These are phyloP conservation scores for Yarrowia keelungensis DNA, from an alignment of 805 yeast species.

Conservation along the genomic window DNA sequence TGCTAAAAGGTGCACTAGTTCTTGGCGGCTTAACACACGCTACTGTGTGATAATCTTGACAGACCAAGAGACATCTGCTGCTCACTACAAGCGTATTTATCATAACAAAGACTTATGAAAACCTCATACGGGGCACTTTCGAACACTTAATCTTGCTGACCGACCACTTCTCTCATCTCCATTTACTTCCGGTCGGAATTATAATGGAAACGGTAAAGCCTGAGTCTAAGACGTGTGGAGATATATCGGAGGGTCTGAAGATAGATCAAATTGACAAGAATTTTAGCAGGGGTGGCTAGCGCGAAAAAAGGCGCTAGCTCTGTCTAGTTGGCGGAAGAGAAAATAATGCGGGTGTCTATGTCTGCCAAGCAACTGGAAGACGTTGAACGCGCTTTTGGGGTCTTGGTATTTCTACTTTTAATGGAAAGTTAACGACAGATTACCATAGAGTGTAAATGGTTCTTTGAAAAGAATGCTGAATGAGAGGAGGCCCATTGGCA, in stretches of 20 bases:
- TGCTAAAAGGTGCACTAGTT: too few species aligned
- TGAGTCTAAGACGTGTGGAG: not conserved
- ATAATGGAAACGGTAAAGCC: slow-evolving; percentile 4
- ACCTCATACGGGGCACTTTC: not conserved
- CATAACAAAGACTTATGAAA: not conserved
- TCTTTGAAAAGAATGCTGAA: not conserved
- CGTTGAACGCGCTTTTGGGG: not conserved
- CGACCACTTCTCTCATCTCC: not conserved
- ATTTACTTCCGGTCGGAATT: slow-evolving; percentile 1
- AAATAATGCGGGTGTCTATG: not conserved
- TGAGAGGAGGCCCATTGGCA: too few species aligned
- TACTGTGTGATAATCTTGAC: too few species aligned
- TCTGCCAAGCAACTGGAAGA: slow-evolving; percentile 1
- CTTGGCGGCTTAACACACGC: too few species aligned
- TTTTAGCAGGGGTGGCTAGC: too few species aligned
- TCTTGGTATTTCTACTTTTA: too few species aligned
- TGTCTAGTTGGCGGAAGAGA: too few species aligned
- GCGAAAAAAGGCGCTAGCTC: too few species aligned
- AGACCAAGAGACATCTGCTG: too few species aligned
- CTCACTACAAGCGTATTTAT: not conserved
- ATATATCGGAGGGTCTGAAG: not conserved
- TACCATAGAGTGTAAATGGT: slow-evolving; percentile 3
- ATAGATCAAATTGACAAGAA: too few species aligned
- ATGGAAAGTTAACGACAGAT: not conserved
- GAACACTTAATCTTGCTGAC: too few species aligned